phyloP scores from a whole-genome alignment of 768 basidiomycete genomes.

The Rhodocollybia butyracea region DNA sequence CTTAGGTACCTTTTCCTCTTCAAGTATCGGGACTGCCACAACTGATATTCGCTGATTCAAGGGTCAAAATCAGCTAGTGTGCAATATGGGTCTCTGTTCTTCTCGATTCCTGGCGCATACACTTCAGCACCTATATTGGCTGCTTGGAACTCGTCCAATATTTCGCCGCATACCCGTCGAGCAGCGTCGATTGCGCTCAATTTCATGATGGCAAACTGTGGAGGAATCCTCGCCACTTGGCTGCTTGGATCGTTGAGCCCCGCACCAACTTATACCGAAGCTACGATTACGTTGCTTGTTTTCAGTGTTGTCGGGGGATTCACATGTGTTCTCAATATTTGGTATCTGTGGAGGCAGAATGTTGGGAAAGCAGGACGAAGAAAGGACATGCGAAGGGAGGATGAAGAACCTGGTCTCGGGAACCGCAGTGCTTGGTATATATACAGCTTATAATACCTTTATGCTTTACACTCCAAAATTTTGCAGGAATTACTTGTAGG shows the following conservation, averaged over 20 bases:
- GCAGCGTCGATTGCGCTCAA: slow-evolving; percentile 57
- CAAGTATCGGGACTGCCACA: neutral
- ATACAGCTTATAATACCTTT: slow-evolving; percentile 30
- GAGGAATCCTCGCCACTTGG: slow-evolving; percentile 63
- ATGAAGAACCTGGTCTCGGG: slow-evolving; percentile 22
- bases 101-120: slow-evolving; percentile 29
- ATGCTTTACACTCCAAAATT: no score
- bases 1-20: slow-evolving; percentile 37
- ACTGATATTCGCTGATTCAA: neutral
- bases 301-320: slow-evolving; percentile 16
- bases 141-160: slow-evolving; percentile 40
- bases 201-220: slow-evolving; percentile 55
- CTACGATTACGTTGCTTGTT: slow-evolving; percentile 8
- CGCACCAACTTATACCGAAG: slow-evolving; percentile 21
- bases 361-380: slow-evolving; percentile 21
- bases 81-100: slow-evolving; percentile 34
- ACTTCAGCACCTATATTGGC: slow-evolving; percentile 25
- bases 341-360: slow-evolving; percentile 22
- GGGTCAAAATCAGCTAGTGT: slow-evolving; percentile 17
- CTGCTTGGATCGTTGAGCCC: slow-evolving; percentile 38
- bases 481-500: no score
- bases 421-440: slow-evolving; percentile 28
- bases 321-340: slow-evolving; percentile 18
- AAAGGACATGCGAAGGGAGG: slow-evolving; percentile 11
- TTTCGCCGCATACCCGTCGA: slow-evolving; percentile 38